Evolutionary conservation across 2,329 filamentous ascomycete genomes (phyloP), one percentile per base, ranked within the genome.

Genomic region (Talaromyces sp.): DNA sequence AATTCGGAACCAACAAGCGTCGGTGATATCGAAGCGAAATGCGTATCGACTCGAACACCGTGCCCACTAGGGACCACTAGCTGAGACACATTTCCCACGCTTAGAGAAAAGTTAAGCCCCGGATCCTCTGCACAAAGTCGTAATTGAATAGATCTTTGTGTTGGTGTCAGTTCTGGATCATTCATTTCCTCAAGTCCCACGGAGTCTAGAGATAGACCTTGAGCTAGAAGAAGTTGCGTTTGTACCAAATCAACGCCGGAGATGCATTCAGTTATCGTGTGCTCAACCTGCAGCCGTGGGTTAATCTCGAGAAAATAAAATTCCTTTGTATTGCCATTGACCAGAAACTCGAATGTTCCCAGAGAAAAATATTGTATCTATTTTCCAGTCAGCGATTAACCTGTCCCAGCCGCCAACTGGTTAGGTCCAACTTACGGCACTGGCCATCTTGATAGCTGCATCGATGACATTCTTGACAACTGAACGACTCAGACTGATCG

Each of bases 271-370:
- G 83, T 86, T 58, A 86, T 80, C 1, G 84, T 86, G 66, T 86
- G 84, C 64, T 87, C 84, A 43, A 87, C 84, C 66, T 86, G 84
- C 2, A 86, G 69, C 2, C 84, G 76, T 0, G 84, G 84, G 59
- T 87, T 87, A 63, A 86, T 78, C 66, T 87, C 84, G 6, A 87
- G 70, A 64, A 87, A 86, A 70, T 80, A 86, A 68, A 81, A 84
- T 26, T 83, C 78, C 1, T 69, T 68, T 0, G 72, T 78, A 0
- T 70, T 62, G 11, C 81, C 78, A 60, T 82, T 82, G 13, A 86
- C 78, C 0, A 89, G 75, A 60, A 88, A 88, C 67, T 89, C 86
- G 63, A 87, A 87, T 0, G 86, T 88, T 9, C 86, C 86, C 0
- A 88, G 74, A 0, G 82, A 86, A 54, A 76, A 74, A 68, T 88